These are phyloP conservation scores for Bruguiera parviflora DNA, from an alignment of 345 rosid genomes.

Conservation along the genomic window DNA sequence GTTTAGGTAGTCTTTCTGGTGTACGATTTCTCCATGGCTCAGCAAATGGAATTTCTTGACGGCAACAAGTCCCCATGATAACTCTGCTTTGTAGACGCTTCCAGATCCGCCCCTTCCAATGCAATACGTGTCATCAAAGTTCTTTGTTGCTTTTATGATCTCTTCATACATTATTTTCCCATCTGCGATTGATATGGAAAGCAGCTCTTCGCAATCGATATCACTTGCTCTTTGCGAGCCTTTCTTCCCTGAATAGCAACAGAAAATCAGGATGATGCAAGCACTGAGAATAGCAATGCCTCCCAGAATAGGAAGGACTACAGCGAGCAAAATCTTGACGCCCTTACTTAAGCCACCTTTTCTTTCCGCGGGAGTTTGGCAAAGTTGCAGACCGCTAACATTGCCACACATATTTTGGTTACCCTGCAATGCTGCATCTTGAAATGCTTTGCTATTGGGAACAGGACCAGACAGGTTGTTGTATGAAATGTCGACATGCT, in stretches of 20 bases:
- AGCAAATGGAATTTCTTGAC: slow-evolving; percentile 1
- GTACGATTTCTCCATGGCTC: too few species aligned
- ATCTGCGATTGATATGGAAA: slow-evolving; percentile 5
- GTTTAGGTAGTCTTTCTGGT: too few species aligned
- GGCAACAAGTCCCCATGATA: slow-evolving; percentile 16
- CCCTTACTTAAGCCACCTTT: background rate
- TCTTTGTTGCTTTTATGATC: slow-evolving; percentile 18
- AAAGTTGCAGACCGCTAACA: slow-evolving; percentile 14
- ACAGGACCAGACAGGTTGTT: slow-evolving; percentile 31
- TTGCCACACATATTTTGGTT: slow-evolving; percentile 34
- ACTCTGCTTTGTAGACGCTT: slow-evolving; percentile 27
- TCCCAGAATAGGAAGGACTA: slow-evolving; percentile 15
- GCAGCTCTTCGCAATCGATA: background rate
- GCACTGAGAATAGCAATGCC: slow-evolving; percentile 1
- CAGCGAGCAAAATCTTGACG: background rate
- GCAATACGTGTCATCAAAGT: slow-evolving; percentile 14
- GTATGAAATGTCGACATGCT: slow-evolving; percentile 26
- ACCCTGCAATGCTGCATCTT: slow-evolving; percentile 16
- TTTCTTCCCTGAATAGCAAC: background rate
- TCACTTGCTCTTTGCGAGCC: background rate
- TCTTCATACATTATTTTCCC: slow-evolving; percentile 22
- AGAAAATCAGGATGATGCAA: background rate
- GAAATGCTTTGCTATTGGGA: slow-evolving; percentile 30
- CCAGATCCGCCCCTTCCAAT: slow-evolving; percentile 28
- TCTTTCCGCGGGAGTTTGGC: background rate